phyloP scores from a whole-genome alignment of 768 basidiomycete species.

The Leucosporidium scottii region DNA sequence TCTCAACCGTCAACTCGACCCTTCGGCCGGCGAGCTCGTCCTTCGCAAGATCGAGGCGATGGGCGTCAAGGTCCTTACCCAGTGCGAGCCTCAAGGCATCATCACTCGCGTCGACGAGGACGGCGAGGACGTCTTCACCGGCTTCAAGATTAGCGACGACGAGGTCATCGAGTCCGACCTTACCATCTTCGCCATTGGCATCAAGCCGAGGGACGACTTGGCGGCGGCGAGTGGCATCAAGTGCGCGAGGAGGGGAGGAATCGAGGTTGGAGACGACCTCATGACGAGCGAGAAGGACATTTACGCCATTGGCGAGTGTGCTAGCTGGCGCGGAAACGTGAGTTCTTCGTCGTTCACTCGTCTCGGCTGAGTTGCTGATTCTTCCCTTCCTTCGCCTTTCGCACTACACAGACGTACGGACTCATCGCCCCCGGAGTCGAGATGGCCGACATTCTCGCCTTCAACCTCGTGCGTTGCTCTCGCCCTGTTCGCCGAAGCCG shows the following conservation, averaged over 20 bases:
- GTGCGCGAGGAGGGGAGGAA: conserved; percentile 51
- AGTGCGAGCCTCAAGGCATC: conserved; percentile 44
- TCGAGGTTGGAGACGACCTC: conserved; percentile 55
- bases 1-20: conserved; percentile 28
- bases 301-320: conserved; percentile 72
- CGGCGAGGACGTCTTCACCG: conserved; percentile 45
- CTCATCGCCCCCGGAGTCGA: conserved; percentile 61
- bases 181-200: conserved; percentile 62
- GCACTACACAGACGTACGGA: conserved; percentile 50
- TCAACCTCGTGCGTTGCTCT: conserved; percentile 49
- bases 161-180: conserved; percentile 50
- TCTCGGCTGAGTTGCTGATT: not conserved
- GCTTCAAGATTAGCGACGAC: conserved; percentile 52
- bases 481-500: no score
- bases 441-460: conserved; percentile 68
- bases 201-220: conserved; percentile 63
- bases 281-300: conserved; percentile 55
- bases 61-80: conserved; percentile 55
- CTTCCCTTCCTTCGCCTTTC: no score
- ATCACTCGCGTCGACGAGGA: conserved; percentile 42
- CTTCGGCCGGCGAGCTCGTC: conserved; percentile 50
- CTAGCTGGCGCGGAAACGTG: conserved; percentile 54
- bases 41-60: conserved; percentile 55
- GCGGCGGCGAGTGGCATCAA: conserved; percentile 53
- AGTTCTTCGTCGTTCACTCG: not conserved